Base-by-base conservation (phyloP, 495 filamentous ascomycete genomes). In the Saxophila tyrrhenica region DNA sequence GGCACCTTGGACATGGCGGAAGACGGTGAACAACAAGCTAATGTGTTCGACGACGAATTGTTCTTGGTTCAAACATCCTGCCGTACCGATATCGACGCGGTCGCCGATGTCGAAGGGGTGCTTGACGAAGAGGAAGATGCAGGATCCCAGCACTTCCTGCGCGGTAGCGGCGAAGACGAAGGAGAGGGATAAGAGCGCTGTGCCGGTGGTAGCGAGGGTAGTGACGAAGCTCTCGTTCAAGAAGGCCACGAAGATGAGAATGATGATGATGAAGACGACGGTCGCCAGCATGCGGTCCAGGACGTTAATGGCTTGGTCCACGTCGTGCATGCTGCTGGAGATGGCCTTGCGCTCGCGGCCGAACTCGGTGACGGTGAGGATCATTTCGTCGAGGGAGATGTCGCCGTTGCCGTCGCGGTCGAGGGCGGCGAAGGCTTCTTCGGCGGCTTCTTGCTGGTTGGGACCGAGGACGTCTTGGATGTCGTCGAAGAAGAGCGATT, bases 91-190 rank as follows among this genome's bases (percentile, higher is more conserved):
- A 62, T 96, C 89, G 32, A 97, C 85, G 20, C 92, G 86, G 65
- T 98, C 92, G 39, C 92, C 88, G 22, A 96, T 87, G 66, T 98
- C 92, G 66, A 78, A 87, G 0, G 84, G 89, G 62, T 95, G 92
- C 70, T 98, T 98, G 75, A 96, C 87, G 64, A 98, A 97, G 5
- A 98, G 75, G 73, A 98, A 98, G 67, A 98, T 94, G 72, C 91
- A 96, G 17, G 87, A 94, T 45, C 89, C 91, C 13, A 97, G 77
- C 50, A 98, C 82, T 69, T 98, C 92, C 69, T 97, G 91, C 0
- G 85, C 82, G 2, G 89, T 97, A 56, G 81, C 81, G 17, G 89
- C 80, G 65, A 98, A 97, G 54, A 96, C 83, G 70, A 97, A 98
- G 48, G 89, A 95, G 45, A 96, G 70, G 3, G 90, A 95, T 7